Base-by-base conservation (phyloP, 192 early-diverging fungal genomes). In the Coemansia nantahalensis region DNA sequence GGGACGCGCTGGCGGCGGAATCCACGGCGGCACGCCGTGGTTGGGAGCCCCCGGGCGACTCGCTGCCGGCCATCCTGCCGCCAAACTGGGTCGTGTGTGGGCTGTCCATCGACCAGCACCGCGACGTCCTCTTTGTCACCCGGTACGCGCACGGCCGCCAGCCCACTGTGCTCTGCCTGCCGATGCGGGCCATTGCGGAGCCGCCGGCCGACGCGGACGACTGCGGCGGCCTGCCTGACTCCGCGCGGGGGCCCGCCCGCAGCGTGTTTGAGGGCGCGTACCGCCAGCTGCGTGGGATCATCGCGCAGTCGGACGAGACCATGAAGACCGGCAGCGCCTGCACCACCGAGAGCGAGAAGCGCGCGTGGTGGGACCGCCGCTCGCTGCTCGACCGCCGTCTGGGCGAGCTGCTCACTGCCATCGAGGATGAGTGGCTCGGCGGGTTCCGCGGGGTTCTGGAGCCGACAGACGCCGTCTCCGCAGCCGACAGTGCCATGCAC, bases 341-440 rank as follows among this genome's bases (percentile, higher is more conserved):
- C 49, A 38, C 54, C 23, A 82, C 79, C 0, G 80, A 77, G 12
- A 65, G 80, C 7, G 86, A 92, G 34, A 90, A 90, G 46, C 61
- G 73, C 9, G 48, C 70, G 19, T 99, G 96, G 96, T 96, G 93
- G 93, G 79, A 72, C 36, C 65, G 55, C 8, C 77, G 96, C 18
- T 70, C 81, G n/a, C 48, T 50, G 19, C 55, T 97, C 15, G 93
- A 99, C 64, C 55, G 59, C 3, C 79, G 80, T 21, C 48, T 99
- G 33, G 77, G 83, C 38, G 50, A 47, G 6, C 47, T 94, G 30
- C 56, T 97, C 19, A 54, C 35, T 0, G 59, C 56, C 14, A 82
- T 99, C 13, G 90, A 99, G 51, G 55, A 67, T 28, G 71, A 71
- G 15, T 97, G 96, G 94, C 74, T 99, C 5, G 87, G 93, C 14